These are phyloP conservation scores for Spathaspora hagerdaliae DNA, from an alignment of 805 yeast species.

Conservation along the genomic window DNA sequence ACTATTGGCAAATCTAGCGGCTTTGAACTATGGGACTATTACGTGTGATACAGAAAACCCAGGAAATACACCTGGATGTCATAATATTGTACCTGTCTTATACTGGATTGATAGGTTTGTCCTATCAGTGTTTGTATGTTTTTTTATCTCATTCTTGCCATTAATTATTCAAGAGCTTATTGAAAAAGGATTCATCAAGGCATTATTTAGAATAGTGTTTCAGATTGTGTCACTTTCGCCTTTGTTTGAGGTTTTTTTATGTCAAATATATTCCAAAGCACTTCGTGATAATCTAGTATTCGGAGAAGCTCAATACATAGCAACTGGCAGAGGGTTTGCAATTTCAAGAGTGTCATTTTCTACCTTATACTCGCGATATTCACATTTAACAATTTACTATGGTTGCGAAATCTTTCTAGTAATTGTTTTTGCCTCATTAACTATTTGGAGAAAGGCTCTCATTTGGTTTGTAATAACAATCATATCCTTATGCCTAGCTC, in stretches of 20 bases:
- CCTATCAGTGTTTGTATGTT: conserved; percentile 85
- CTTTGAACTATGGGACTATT: conserved; percentile 70
- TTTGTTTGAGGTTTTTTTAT: conserved; percentile 89
- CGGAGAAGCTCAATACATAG: conserved; percentile 90
- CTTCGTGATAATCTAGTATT: conserved; percentile 70
- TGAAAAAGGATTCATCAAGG: conserved; percentile 81
- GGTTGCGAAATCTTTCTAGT: conserved; percentile 70
- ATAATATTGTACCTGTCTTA: conserved; percentile 77
- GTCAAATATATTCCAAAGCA: conserved; percentile 86
- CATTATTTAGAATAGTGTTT: conserved; percentile 61
- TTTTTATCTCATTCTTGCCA: conserved; percentile 88
- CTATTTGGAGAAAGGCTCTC: conserved; percentile 78
- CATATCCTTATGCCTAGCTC: conserved; percentile 43
- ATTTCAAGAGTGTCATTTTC: conserved; percentile 74
- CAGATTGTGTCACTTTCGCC: conserved; percentile 86
- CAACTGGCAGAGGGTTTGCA: conserved; percentile 94
- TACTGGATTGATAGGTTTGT: conserved; percentile 90
- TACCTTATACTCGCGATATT: conserved; percentile 70
- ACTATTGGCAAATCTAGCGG: conserved; percentile 72
- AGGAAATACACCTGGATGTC: conserved; percentile 57
- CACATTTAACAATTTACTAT: conserved; percentile 68
- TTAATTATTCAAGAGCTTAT: conserved; percentile 80
- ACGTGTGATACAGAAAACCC: conserved; percentile 47
- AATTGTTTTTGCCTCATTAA: conserved; percentile 67
- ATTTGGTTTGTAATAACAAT: conserved; percentile 56